Evolutionary conservation across 345 rosid species (phyloP), one percentile per base, ranked within the genome.

Genomic region (Lepidium africanum): DNA sequence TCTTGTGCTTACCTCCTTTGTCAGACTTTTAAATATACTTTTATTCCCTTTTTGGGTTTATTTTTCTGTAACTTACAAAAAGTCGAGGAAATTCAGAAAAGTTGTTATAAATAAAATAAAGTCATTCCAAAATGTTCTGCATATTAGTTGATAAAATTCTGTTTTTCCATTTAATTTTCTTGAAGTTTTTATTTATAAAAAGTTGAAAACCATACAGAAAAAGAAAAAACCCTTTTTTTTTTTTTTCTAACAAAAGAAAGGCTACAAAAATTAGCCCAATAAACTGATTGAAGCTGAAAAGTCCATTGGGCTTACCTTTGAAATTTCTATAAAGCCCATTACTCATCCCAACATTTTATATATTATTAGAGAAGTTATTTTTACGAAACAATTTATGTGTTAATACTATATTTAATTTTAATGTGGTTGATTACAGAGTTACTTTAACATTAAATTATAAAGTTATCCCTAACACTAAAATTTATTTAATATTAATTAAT

Each of bases 31-130:
- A 30, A 10, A 23, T 12, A 69, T 38, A 16, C 35, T 69, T 63
- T 72, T 55, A 9, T 55, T n/a, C 70, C 56, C 59, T 56, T 72
- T 72, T 72, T 65, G 39, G 53, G 11, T 72, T 72, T 65, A 73
- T 58, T 39, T 58, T 9, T 47, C 30, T 1, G 9, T 11, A 65
- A 19, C 53, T 65, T 12, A 17, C 57, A 55, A 52, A 41, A 53
- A 52, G 32, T 11, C 23, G 1, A 27, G 30, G 3, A 38, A 21
- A 46, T 45, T 53, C 5, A 38, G 17, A 47, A 53, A 35, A 57
- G 55, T 55, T 43, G 46, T 50, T 51, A 5, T 51, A 5, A 33
- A 17, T 23, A 32, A 11, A 21, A 21, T 21, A 21, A 1, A 21
- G 23, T 27, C 6, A 61, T 14, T 51, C 61, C 61, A 2, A 17